Evolutionary conservation across 1,139 yeast species (phyloP).

Genomic region (Petasospora rhodanensis): DNA sequence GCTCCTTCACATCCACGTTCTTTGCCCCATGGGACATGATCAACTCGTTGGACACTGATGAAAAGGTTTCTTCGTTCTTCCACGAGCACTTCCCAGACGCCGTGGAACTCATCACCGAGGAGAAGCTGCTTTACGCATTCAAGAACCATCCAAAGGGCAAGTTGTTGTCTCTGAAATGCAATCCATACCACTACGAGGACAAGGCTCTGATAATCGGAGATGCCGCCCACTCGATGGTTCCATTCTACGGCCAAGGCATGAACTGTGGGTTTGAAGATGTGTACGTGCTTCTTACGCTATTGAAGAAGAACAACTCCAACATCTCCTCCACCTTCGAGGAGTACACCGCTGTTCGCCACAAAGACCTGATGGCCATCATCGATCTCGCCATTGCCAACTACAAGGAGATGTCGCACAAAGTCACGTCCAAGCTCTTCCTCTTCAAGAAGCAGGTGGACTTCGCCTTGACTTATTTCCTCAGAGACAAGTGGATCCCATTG

Average conservation of each 20-base stretch:
- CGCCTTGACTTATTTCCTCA: constrained; percentile 50
- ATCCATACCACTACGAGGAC: constrained; percentile 65
- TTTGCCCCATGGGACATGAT: constrained; percentile 80
- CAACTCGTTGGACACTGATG: constrained; percentile 44
- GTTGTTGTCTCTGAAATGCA: constrained; percentile 61
- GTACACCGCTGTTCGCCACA: constrained; percentile 55
- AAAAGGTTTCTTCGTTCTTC: constrained; percentile 53
- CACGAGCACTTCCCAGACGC: constrained; percentile 69
- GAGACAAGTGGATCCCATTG: constrained; percentile 74
- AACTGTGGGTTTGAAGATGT: constrained; percentile 95
- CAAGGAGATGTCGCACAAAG: constrained; percentile 83
- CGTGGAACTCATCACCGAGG: constrained; percentile 56
- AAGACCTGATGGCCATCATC: constrained; percentile 71
- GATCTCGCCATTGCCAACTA: constrained; percentile 78
- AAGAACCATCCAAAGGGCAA: constrained; percentile 68
- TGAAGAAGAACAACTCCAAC: constrained; percentile 45
- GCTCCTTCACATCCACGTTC: constrained; percentile 85
- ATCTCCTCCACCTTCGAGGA: constrained; percentile 43
- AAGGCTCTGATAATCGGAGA: constrained; percentile 76
- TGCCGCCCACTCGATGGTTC: constrained; percentile 97
- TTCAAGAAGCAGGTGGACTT: constrained; percentile 67
- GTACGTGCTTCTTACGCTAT: constrained; percentile 52
- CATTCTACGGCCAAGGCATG: constrained; percentile 97
- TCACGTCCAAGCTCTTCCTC: constrained; percentile 58
- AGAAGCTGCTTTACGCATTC: constrained; percentile 48